Percentiles rank a stretch among this genome's conserved stretches.
These are phyloP conservation scores for Citrullus mucosospermus DNA, from an alignment of 306 rosid species.

Conservation along the genomic window DNA sequence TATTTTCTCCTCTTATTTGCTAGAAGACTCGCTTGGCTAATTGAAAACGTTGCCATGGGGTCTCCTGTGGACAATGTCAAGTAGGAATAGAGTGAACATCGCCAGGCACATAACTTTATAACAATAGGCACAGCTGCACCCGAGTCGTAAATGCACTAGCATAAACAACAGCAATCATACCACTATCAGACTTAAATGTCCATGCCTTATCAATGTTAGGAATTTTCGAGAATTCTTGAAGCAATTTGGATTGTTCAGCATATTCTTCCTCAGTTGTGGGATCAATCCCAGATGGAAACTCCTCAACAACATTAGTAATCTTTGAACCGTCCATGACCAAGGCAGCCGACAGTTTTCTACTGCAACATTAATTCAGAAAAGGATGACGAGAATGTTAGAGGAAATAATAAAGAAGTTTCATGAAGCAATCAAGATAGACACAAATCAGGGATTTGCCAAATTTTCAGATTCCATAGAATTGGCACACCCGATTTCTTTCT, in stretches of 20 bases:
- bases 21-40: constrained; percentile 47
- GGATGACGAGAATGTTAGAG: neutral
- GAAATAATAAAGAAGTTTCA: neutral
- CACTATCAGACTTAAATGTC: constrained; percentile 41
- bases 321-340: constrained; percentile 47
- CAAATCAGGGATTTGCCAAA: neutral
- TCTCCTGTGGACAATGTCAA: constrained; percentile 18
- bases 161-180: constrained; percentile 19
- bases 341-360: constrained; percentile 20
- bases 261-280: constrained; percentile 48
- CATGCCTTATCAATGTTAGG: constrained; percentile 70
- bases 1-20: constrained; percentile 52
- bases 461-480: neutral
- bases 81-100: neutral
- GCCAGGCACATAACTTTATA: neutral
- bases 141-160: neutral
- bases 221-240: constrained; percentile 45
- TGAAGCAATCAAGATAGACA: neutral
- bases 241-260: constrained; percentile 49
- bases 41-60: constrained; percentile 49
- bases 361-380: constrained; percentile 6
- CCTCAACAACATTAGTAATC: constrained; percentile 10
- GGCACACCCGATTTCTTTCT: neutral
- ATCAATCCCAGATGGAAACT: constrained; percentile 45
- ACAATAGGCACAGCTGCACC: neutral